phyloP scores from a whole-genome alignment of 257 asterid species.

The Penstemon barbatus region DNA sequence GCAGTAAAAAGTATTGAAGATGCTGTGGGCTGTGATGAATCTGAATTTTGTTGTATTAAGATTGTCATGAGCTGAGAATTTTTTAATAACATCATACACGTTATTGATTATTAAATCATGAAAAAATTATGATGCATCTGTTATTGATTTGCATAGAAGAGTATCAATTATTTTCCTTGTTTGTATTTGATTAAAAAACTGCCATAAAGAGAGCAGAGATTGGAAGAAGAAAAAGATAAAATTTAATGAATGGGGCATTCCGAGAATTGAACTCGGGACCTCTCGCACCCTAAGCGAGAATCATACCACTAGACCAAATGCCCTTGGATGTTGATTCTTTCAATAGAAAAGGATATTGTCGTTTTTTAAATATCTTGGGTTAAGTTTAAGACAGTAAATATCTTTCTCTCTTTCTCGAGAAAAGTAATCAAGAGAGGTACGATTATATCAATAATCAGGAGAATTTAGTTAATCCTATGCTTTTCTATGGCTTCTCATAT shows the following conservation, averaged over 20 bases:
- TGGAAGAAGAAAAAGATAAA: background rate
- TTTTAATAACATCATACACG: background rate
- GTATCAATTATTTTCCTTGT: background rate
- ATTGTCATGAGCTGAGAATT: conserved; percentile 8
- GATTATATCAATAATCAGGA: no score
- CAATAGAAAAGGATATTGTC: no score
- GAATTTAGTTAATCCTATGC: no score
- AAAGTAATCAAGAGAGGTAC: no score
- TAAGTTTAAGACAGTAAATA: no score
- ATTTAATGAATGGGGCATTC: conserved; percentile 49
- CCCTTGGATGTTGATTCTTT: background rate
- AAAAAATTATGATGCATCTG: background rate
- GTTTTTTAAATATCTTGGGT: no score
- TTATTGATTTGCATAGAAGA: background rate
- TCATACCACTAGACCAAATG: conserved; percentile 24
- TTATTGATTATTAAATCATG: conserved; percentile 2
- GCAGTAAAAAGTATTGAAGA: conserved; percentile 23
- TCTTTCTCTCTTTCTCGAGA: no score
- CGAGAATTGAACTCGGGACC: conserved; percentile 85
- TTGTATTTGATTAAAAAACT: background rate
- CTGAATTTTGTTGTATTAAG: conserved; percentile 23
- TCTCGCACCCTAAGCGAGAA: conserved; percentile 70
- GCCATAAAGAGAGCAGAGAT: background rate
- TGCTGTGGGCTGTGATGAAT: conserved; percentile 3
- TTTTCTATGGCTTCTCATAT: no score